Evolutionary conservation across 176 grass and related monocot genomes (phyloP).

Genomic region (Musa itinerans): DNA sequence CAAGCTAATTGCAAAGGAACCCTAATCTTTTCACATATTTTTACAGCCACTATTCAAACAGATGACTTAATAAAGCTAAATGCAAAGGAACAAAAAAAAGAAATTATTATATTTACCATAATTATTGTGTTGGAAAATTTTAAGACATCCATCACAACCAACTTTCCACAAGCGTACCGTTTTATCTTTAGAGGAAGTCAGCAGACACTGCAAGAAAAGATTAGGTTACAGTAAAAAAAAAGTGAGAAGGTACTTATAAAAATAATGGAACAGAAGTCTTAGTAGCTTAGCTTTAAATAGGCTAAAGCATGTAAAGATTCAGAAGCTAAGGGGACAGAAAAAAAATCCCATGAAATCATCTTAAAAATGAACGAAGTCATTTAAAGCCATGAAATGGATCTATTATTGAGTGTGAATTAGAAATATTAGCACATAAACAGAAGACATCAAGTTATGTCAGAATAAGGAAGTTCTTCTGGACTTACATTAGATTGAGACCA

Average conservation of each 20-base stretch:
- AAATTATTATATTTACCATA: slow-evolving; percentile 45
- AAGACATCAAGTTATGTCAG: neutral
- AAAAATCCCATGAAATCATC: neutral
- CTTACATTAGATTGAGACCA: slow-evolving; percentile 87
- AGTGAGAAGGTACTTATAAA: neutral
- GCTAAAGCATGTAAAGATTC: neutral
- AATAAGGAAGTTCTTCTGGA: slow-evolving; percentile 8
- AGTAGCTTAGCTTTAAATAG: neutral
- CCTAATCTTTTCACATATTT: no score
- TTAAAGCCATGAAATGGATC: neutral
- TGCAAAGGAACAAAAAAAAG: neutral
- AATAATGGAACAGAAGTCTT: neutral
- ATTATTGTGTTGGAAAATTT: slow-evolving; percentile 64
- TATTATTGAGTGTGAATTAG: neutral
- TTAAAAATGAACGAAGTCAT: neutral
- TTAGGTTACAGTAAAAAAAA: neutral
- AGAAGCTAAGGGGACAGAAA: neutral
- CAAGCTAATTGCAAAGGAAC: no score
- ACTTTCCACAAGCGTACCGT: slow-evolving; percentile 89
- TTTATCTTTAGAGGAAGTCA: slow-evolving; percentile 92
- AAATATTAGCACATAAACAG: neutral
- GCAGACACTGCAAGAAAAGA: slow-evolving; percentile 45
- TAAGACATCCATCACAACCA: slow-evolving; percentile 58
- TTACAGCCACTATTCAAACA: no score
- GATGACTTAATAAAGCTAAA: no score